Percentiles rank a stretch among this genome's conserved stretches.
These are phyloP conservation scores for Botrytis pseudocinerea DNA, from an alignment of 2,329 filamentous ascomycete genomes.

Conservation along the genomic window DNA sequence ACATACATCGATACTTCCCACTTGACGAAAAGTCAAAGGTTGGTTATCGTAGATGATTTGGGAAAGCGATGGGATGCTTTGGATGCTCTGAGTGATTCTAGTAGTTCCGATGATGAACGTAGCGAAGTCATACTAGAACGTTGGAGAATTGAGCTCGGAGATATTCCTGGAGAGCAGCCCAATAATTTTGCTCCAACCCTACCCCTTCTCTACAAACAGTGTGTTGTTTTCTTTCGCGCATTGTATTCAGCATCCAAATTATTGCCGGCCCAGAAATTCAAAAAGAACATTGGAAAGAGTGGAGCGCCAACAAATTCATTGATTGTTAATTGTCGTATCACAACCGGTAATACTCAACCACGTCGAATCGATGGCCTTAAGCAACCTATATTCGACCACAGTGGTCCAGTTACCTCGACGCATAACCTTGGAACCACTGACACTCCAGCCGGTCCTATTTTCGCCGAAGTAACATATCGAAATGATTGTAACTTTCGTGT, in stretches of 20 bases:
- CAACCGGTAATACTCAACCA: slow-evolving; percentile 55
- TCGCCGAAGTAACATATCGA: slow-evolving; percentile 79
- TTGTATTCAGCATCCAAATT: slow-evolving; percentile 81
- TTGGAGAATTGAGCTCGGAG: slow-evolving; percentile 83
- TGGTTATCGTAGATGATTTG: slow-evolving; percentile 84
- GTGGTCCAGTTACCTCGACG: slow-evolving; percentile 65
- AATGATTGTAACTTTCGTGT: slow-evolving; percentile 88
- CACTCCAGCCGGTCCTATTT: slow-evolving; percentile 81
- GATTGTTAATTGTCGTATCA: slow-evolving; percentile 77
- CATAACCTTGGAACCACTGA: slow-evolving; percentile 83
- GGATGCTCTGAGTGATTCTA: slow-evolving; percentile 72
- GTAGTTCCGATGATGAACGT: slow-evolving; percentile 44
- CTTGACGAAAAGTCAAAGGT: slow-evolving; percentile 78
- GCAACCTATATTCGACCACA: slow-evolving; percentile 66
- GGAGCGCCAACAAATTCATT: slow-evolving; percentile 62
- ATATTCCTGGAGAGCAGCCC: slow-evolving; percentile 49
- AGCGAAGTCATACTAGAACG: slow-evolving; percentile 80
- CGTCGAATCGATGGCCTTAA: slow-evolving; percentile 67
- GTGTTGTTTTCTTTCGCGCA: slow-evolving; percentile 89
- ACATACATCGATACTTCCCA: slow-evolving; percentile 80
- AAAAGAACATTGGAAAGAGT: slow-evolving; percentile 68
- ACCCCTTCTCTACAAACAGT: slow-evolving; percentile 94
- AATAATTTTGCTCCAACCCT: slow-evolving; percentile 64
- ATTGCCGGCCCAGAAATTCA: slow-evolving; percentile 83
- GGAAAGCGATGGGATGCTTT: slow-evolving; percentile 92